These are phyloP conservation scores for Mycena kentingensis DNA, from an alignment of 768 basidiomycete genomes.

Conservation along the genomic window DNA sequence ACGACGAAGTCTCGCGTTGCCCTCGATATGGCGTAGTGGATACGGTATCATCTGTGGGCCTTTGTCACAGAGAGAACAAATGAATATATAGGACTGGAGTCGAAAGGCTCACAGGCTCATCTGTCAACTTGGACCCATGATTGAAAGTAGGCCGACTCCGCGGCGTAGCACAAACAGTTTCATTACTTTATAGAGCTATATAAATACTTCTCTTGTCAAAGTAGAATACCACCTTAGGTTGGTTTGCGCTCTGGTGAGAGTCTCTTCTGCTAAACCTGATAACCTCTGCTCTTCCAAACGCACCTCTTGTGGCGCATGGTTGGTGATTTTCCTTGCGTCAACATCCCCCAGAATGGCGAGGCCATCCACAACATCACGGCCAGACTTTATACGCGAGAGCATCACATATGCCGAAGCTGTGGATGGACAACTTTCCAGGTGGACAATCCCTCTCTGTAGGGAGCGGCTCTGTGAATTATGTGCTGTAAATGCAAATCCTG, in stretches of 20 bases:
- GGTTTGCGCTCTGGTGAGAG: neutral
- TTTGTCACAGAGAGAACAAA: too few relatives aligned
- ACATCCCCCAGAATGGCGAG: neutral
- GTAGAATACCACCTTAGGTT: neutral
- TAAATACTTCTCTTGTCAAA: neutral
- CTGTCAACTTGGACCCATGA: too few relatives aligned
- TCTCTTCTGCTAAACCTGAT: neutral
- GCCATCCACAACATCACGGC: neutral
- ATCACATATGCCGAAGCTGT: slow-evolving; percentile 20
- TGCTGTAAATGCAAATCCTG: slow-evolving; percentile 14
- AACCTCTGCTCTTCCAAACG: neutral
- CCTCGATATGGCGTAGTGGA: too few relatives aligned
- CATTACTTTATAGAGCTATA: neutral
- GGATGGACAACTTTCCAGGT: slow-evolving; percentile 15
- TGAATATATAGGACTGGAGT: too few relatives aligned
- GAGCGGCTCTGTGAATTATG: slow-evolving; percentile 21
- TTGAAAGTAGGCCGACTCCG: too few relatives aligned
- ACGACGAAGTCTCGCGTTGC: too few relatives aligned
- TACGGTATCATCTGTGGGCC: too few relatives aligned
- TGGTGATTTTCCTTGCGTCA: neutral
- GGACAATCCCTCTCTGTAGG: slow-evolving; percentile 9
- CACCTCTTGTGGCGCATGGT: neutral
- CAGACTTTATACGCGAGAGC: slow-evolving; percentile 19
- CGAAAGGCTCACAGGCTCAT: too few relatives aligned
- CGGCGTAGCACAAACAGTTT: too few relatives aligned